Percentiles rank a stretch among this genome's conserved stretches.
phyloP scores from a whole-genome alignment of 2,329 filamentous ascomycete species.

The Ustulina deusta region DNA sequence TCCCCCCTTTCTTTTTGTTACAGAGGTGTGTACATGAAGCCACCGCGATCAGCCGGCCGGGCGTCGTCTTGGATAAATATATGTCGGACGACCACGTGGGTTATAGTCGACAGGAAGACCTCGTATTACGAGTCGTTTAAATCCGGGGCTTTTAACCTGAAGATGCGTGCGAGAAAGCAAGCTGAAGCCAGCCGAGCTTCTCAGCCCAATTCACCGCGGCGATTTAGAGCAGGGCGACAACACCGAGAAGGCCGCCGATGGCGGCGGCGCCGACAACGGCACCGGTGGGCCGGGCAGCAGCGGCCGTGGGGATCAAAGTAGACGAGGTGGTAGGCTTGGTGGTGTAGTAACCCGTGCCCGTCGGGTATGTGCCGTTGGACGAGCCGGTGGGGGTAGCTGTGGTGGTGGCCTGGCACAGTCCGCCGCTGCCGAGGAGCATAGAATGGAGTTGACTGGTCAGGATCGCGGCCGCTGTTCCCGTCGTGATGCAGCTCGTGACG shows the following conservation, averaged over 20 bases:
- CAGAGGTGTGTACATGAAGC: not conserved
- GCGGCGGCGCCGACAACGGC: conserved; percentile 15
- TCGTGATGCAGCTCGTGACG: conserved; percentile 32
- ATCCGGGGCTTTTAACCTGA: not conserved
- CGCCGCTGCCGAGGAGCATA: conserved; percentile 19
- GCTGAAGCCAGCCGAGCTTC: not conserved
- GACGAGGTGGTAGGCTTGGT: conserved; percentile 4
- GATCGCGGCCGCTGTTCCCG: conserved; percentile 25
- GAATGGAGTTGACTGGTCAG: conserved; percentile 11
- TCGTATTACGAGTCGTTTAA: not conserved
- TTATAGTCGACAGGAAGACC: not conserved
- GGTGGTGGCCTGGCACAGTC: conserved; percentile 1
- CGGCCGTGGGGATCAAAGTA: conserved; percentile 15
- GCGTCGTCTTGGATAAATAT: not conserved
- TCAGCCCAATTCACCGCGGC: not conserved
- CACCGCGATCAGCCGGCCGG: not conserved
- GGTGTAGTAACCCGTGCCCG: conserved; percentile 10
- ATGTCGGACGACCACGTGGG: not conserved
- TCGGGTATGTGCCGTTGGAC: conserved; percentile 20
- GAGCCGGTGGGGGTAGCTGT: conserved; percentile 5
- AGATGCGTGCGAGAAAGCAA: not conserved
- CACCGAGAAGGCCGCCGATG: conserved; percentile 21
- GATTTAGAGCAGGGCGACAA: conserved; percentile 19
- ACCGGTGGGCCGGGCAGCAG: conserved; percentile 24
- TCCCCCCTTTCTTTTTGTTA: not conserved